Percentiles rank a stretch among this genome's conserved stretches.
These are phyloP conservation scores for Adiantum capillusveneris DNA, from an alignment of 75 land plant genomes.

Conservation along the genomic window DNA sequence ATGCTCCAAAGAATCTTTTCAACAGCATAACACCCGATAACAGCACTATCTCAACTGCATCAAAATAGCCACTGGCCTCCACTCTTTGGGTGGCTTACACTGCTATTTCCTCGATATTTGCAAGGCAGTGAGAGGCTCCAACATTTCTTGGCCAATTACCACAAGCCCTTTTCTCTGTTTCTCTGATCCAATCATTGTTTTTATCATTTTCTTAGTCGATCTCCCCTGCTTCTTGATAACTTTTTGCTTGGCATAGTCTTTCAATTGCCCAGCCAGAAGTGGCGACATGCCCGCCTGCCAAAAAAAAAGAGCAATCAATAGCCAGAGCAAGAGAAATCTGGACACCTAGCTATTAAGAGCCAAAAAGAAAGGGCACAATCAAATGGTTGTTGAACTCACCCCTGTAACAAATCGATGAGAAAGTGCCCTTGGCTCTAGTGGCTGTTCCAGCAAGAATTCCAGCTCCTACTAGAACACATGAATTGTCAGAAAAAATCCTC, in stretches of 20 bases:
- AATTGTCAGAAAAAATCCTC: too few relatives aligned
- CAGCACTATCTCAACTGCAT: too few relatives aligned
- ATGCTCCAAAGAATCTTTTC: too few relatives aligned
- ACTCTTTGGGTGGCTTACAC: too few relatives aligned
- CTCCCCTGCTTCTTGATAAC: slow-evolving; percentile 26
- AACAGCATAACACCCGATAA: too few relatives aligned
- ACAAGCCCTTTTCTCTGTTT: slow-evolving; percentile 28
- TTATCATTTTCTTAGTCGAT: neutral
- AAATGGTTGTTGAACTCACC: too few relatives aligned
- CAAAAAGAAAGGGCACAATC: too few relatives aligned
- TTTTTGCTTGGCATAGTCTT: slow-evolving; percentile 31
- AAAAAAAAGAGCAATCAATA: slow-evolving; percentile 8
- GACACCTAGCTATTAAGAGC: neutral
- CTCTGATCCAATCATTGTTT: slow-evolving; percentile 3
- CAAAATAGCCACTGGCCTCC: too few relatives aligned
- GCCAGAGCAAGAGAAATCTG: too few relatives aligned
- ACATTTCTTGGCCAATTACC: slow-evolving; percentile 79
- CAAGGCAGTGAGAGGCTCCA: slow-evolving; percentile 69
- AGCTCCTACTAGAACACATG: slow-evolving; percentile 68
- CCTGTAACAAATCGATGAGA: slow-evolving; percentile 80
- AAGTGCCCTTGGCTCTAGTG: slow-evolving; percentile 71
- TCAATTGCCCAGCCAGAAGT: slow-evolving; percentile 65
- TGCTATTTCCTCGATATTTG: slow-evolving; percentile 8
- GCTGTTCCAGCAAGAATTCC: slow-evolving; percentile 43
- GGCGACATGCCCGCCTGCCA: slow-evolving; percentile 86